Base-by-base conservation (phyloP, 768 basidiomycete species). In the Phaffia tasmanica region DNA sequence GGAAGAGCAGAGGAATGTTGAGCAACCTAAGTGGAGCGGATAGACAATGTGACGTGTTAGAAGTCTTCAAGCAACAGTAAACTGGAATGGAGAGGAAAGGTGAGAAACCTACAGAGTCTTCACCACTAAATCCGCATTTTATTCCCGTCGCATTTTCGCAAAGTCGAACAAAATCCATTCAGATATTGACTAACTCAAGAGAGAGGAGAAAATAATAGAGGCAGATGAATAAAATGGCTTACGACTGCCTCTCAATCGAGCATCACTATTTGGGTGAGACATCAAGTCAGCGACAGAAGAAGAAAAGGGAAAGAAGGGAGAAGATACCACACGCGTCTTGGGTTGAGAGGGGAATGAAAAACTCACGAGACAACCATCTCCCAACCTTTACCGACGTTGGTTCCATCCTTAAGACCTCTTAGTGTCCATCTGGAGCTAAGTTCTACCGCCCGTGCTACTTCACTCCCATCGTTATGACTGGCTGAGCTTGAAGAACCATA, bases 1-100 rank as follows among this genome's bases (percentile, higher is more conserved):
- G 68, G 27, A 76, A 35, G 23, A 77, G 72, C 48, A 74, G 72
- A 35, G 76, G 70, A 55, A 75, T 69, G 70, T 77, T 77, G 71
- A 77, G 73, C 19, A 77, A 58, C 15, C 19, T 18, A 27, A 32
- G 25, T 16, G 14, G 21, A 27, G 19, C 7, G 25, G 16, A 32
- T 21, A 42, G 16, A 11, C 27, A 27, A 60, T 6, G 32, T 1
- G 18, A 14, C 42, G 11, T 4, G 30, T n/a, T 18, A 32, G 14
- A 27, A 6, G 23, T 8, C 6, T 25, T 16, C 46, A 56, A 64
- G 30, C 32, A 21, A 54, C 15, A 51, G 56, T 58, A 21, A 4
- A 23, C 23, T 47, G 6, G 21, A 58, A 16, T 62, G 55, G 47
- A 9, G 11, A 21, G 18, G 51, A 18, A 53, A 53, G 15, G 35